Base-by-base conservation (phyloP, 2,329 filamentous ascomycete genomes). In the Coniochaeta hoffmannii region DNA sequence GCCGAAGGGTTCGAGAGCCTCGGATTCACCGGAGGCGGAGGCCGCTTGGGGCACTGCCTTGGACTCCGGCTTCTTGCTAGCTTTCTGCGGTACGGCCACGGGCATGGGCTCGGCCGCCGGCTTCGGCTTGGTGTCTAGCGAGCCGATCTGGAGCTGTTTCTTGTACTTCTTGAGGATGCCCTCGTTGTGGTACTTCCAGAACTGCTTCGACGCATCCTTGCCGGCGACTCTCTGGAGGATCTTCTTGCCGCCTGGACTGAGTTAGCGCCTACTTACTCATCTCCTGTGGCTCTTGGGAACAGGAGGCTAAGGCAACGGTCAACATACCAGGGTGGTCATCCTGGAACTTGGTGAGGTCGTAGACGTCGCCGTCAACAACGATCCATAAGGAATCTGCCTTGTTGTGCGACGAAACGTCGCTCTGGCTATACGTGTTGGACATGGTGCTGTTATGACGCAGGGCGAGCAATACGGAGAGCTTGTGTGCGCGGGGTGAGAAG, bases 341-440 rank as follows among this genome's bases (percentile, higher is more conserved):
- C 70, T 90, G 87, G 71, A 93, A 93, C 67, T 86, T 91, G 64
- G 91, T 96, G 65, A 97, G 71, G 69, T 99, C 93, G 73, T 96
- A 97, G 63, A 97, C 93, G 72, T 97, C 93, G 65, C 92, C 88
- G 63, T 97, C 93, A 62, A 97, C 85, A 61, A 95, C 83, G 67
- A 97, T 89, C 83, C 86, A 97, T 59, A 97, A 79, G 69, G 86
- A 87, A 67, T 90, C 85, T 49, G 86, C 73, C 76, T 93, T 96
- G 80, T 90, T 96, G 74, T 97, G 92, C 74, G 88, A 85, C 69
- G 92, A 86, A 60, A 99, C 93, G 70, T 97, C 92, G 76, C 82
- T 82, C 62, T 85, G 80, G 55, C 86, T 88, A 71, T 96, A 97
- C 30, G 83, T 87, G 75, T 94, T 89, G 53, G 92, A 88, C 94